A percentile compares a stretch with the other conserved stretches of the same genome.
phyloP scores from a whole-genome alignment of 2,329 filamentous ascomycete genomes.

The Cordyceps militaris region DNA sequence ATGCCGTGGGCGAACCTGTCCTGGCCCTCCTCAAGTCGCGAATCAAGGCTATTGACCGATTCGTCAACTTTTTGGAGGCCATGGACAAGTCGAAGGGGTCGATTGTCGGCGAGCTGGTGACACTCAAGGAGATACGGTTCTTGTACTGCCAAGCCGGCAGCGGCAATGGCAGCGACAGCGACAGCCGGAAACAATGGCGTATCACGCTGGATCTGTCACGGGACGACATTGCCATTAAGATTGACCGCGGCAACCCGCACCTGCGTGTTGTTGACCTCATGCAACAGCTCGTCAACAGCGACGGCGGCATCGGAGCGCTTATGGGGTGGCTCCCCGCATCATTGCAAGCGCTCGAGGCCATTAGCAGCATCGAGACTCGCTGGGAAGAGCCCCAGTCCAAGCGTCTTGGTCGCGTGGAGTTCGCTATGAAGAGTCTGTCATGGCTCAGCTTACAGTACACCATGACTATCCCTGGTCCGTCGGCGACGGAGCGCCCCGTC shows the following conservation, averaged over 20 bases:
- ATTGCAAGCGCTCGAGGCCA: conserved; percentile 55
- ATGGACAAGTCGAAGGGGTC: conserved; percentile 49
- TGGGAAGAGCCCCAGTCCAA: conserved; percentile 39
- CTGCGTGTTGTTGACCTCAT: conserved; percentile 54
- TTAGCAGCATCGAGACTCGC: conserved; percentile 52
- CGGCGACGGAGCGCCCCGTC: conserved; percentile 22
- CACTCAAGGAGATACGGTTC: conserved; percentile 58
- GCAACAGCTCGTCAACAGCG: conserved; percentile 49
- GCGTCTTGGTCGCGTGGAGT: conserved; percentile 40
- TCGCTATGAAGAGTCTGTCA: conserved; percentile 48
- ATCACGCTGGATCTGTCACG: conserved; percentile 52
- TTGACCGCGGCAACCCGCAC: conserved; percentile 61
- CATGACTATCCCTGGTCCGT: conserved; percentile 23
- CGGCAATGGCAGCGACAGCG: background rate
- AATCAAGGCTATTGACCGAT: conserved; percentile 59
- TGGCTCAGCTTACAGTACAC: conserved; percentile 51
- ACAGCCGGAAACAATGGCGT: conserved; percentile 33
- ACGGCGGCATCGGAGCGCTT: conserved; percentile 44
- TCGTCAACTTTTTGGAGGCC: conserved; percentile 63
- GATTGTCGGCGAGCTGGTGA: conserved; percentile 52
- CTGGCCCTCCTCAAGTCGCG: conserved; percentile 52
- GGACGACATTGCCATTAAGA: conserved; percentile 47
- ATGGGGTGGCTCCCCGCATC: conserved; percentile 51
- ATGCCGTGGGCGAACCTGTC: conserved; percentile 51
- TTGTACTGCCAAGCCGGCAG: conserved; percentile 47